A percentile compares a stretch with the other conserved stretches of the same genome.
Evolutionary conservation across 164 flowering plant species (phyloP).

Genomic region (Protea cynaroides): DNA sequence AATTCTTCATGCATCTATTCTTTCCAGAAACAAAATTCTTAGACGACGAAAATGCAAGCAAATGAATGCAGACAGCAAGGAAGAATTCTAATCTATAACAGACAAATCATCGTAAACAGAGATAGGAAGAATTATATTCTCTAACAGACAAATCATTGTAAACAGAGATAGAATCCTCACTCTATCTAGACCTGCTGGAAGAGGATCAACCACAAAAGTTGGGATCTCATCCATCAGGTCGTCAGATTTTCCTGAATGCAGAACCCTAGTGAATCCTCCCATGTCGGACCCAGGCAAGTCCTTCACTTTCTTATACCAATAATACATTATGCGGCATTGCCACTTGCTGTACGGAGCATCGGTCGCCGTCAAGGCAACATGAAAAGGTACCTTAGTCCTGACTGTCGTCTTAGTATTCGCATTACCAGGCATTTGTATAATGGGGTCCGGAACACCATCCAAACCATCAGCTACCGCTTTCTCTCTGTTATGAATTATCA

Average conservation of each 20-base stretch:
- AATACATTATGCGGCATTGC: conserved; percentile 96
- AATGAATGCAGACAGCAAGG: not conserved
- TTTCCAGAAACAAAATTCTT: no score
- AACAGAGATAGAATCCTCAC: conserved; percentile 34
- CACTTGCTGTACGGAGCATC: conserved; percentile 86
- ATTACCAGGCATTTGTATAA: conserved; percentile 62
- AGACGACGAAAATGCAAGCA: no score
- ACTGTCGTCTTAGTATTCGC: conserved; percentile 23
- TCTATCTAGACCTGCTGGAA: conserved; percentile 78
- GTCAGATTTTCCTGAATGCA: conserved; percentile 88
- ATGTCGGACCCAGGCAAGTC: conserved; percentile 83
- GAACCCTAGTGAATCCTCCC: conserved; percentile 88
- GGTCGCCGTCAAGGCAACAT: conserved; percentile 88
- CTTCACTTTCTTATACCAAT: conserved; percentile 79
- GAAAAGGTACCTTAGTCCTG: conserved; percentile 36
- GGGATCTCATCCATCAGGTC: conserved; percentile 92
- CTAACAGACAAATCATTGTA: not conserved
- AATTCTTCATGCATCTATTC: no score
- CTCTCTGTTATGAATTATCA: conserved; percentile 36
- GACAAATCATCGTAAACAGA: not conserved
- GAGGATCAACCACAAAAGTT: conserved; percentile 86
- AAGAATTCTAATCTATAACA: not conserved
- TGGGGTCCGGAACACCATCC: conserved; percentile 34
- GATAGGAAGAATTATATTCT: not conserved
- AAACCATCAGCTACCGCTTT: conserved; percentile 15